A percentile compares a stretch with the other conserved stretches of the same genome.
These are phyloP conservation scores for Lachancea sp. DNA, from an alignment of 805 yeast genomes.

Conservation along the genomic window DNA sequence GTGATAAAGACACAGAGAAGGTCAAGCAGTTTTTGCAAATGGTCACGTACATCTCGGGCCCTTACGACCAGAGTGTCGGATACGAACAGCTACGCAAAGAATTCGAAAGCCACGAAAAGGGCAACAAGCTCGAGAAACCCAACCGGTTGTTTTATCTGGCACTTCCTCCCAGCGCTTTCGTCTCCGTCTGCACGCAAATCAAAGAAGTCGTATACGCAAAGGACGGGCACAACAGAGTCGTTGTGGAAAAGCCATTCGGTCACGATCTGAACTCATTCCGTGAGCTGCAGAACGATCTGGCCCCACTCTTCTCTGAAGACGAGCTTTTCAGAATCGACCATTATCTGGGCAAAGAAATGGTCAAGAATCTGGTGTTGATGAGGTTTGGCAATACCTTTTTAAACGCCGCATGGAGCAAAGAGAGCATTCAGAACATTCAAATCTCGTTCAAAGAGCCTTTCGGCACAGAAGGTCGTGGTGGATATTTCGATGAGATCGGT, in stretches of 20 bases:
- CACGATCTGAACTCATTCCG: conserved; percentile 77
- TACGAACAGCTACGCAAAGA: conserved; percentile 48
- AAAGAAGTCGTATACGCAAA: conserved; percentile 62
- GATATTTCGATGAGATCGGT: conserved; percentile 92
- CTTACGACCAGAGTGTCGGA: conserved; percentile 78
- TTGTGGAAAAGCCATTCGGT: conserved; percentile 97
- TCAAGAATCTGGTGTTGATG: conserved; percentile 80
- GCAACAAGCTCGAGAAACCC: conserved; percentile 41
- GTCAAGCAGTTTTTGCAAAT: conserved; percentile 59
- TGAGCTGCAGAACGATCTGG: conserved; percentile 65
- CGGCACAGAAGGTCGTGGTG: conserved; percentile 99
- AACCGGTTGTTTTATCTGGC: conserved; percentile 91
- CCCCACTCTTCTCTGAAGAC: conserved; percentile 84
- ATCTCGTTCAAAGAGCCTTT: conserved; percentile 95
- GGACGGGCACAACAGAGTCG: conserved; percentile 68
- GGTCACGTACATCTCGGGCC: conserved; percentile 66
- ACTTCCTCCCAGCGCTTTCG: conserved; percentile 88
- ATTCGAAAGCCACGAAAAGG: conserved; percentile 54
- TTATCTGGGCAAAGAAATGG: conserved; percentile 96
- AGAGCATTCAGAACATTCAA: conserved; percentile 73
- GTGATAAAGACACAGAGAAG: conserved; percentile 35
- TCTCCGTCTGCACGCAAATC: conserved; percentile 65
- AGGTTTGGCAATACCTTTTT: conserved; percentile 89
- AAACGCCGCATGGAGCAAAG: conserved; percentile 82
- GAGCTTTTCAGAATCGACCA: conserved; percentile 96